Percentiles rank a stretch among this genome's conserved stretches.
These are phyloP conservation scores for Tephrocybe sp. DNA, from an alignment of 768 basidiomycete species.

Conservation along the genomic window DNA sequence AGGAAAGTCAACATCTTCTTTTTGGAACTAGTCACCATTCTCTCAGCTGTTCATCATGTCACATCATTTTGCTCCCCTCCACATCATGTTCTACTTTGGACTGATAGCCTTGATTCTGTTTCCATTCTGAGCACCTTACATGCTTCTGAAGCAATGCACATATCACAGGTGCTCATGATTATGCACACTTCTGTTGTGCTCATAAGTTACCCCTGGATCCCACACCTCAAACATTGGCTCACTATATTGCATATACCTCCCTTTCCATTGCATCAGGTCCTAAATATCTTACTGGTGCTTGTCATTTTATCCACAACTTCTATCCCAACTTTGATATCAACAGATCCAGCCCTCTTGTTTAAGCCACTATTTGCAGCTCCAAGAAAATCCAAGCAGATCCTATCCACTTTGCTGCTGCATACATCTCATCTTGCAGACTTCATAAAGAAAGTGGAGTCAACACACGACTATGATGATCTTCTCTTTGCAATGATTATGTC, in stretches of 20 bases:
- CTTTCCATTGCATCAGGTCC: constrained; percentile 11
- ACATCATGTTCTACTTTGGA: constrained; percentile 9
- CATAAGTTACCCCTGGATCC: constrained; percentile 19
- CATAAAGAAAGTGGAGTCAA: constrained; percentile 1
- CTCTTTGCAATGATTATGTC: constrained; percentile 22
- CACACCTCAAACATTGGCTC: constrained; percentile 17
- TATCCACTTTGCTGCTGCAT: not conserved
- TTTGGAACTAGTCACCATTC: not conserved
- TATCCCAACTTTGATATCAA: constrained; percentile 24
- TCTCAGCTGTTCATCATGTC: constrained; percentile 3
- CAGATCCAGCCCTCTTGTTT: constrained; percentile 16
- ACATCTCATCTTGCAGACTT: constrained; percentile 16
- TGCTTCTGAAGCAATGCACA: too few species aligned
- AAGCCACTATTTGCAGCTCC: constrained; percentile 18
- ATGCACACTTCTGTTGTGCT: constrained; percentile 17
- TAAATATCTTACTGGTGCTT: constrained; percentile 23
- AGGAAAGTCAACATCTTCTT: constrained; percentile 1
- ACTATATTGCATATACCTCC: constrained; percentile 19
- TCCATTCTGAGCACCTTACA: constrained; percentile 6
- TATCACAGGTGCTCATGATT: constrained; percentile 20
- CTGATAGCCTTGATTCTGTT: constrained; percentile 20
- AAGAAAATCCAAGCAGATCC: constrained; percentile 10
- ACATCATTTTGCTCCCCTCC: not conserved
- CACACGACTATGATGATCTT: constrained; percentile 7
- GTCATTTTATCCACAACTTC: constrained; percentile 21